Evolutionary conservation across 2,329 filamentous ascomycete genomes (phyloP).

Genomic region (Neospermospora avenae): DNA sequence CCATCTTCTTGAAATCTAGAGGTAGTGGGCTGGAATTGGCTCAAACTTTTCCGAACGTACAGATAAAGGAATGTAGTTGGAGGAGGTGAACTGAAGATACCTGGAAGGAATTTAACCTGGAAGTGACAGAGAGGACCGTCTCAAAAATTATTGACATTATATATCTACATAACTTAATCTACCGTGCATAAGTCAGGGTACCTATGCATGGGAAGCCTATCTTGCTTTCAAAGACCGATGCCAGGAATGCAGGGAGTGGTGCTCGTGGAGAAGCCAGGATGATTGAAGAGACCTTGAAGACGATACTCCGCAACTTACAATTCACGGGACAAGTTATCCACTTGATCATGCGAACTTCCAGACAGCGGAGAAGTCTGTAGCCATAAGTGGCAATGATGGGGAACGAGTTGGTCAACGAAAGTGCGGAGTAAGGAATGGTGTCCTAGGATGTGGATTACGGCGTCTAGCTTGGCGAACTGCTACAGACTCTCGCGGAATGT

Average conservation of each 20-base stretch:
- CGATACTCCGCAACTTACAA: not conserved
- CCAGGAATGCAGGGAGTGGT: not conserved
- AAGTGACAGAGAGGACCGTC: too few relatives aligned
- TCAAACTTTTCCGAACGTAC: not conserved
- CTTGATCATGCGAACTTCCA: not conserved
- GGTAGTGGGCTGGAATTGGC: not conserved
- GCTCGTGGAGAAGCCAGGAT: not conserved
- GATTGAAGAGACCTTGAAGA: not conserved
- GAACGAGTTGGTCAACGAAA: too few relatives aligned
- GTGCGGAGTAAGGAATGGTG: not conserved
- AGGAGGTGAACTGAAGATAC: not conserved
- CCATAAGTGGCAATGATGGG: too few relatives aligned
- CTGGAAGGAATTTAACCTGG: too few relatives aligned
- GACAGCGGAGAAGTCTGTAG: not conserved
- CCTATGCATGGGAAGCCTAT: not conserved
- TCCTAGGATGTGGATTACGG: not conserved
- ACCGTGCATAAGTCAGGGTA: not conserved
- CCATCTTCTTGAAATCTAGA: not conserved
- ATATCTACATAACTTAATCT: not conserved
- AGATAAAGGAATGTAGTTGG: not conserved
- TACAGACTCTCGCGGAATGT: not conserved
- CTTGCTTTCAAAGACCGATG: not conserved
- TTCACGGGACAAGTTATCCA: not conserved
- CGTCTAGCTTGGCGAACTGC: not conserved
- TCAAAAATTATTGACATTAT: too few relatives aligned